Evolutionary conservation across 805 yeast genomes (phyloP).

Genomic region (Teunomyces cretensis): DNA sequence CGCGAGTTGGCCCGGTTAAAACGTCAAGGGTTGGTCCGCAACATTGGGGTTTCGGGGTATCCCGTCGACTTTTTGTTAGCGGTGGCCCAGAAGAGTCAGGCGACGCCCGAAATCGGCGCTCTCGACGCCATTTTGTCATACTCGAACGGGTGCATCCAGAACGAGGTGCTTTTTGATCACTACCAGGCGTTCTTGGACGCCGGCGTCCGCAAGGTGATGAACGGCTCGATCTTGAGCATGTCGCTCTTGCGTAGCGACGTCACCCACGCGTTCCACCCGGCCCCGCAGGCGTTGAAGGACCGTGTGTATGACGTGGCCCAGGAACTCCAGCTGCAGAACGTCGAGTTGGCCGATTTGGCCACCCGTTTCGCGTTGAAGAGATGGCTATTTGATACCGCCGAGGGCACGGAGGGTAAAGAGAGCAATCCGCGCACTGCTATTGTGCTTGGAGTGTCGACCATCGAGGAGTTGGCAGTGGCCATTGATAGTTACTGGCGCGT

Average conservation of each 20-base stretch:
- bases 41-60: slow-evolving; percentile 84
- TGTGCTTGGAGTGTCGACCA: slow-evolving; percentile 73
- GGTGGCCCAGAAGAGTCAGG: slow-evolving; percentile 43
- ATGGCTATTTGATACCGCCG: slow-evolving; percentile 46
- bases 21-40: slow-evolving; percentile 56
- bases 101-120: slow-evolving; percentile 49
- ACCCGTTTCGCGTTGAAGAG: slow-evolving; percentile 68
- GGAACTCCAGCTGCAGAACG: slow-evolving; percentile 36
- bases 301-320: slow-evolving; percentile 49
- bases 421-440: slow-evolving; percentile 45
- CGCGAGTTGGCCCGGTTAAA: slow-evolving; percentile 59
- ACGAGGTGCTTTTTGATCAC: slow-evolving; percentile 50
- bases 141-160: slow-evolving; percentile 81
- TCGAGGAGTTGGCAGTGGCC: slow-evolving; percentile 65
- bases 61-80: slow-evolving; percentile 69
- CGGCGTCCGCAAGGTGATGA: slow-evolving; percentile 58
- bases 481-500: slow-evolving; percentile 55
- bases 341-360: slow-evolving; percentile 80
- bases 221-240: slow-evolving; percentile 89
- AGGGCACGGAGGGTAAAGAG: slow-evolving; percentile 17
- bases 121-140: slow-evolving; percentile 79
- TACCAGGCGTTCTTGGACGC: slow-evolving; percentile 54
- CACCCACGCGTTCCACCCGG: slow-evolving; percentile 83
- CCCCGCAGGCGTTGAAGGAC: slow-evolving; percentile 52
- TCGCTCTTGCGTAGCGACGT: slow-evolving; percentile 68